A percentile compares a stretch with the other conserved stretches of the same genome.
These are phyloP conservation scores for Lachnellula arida DNA, from an alignment of 2,329 filamentous ascomycete genomes.

Conservation along the genomic window DNA sequence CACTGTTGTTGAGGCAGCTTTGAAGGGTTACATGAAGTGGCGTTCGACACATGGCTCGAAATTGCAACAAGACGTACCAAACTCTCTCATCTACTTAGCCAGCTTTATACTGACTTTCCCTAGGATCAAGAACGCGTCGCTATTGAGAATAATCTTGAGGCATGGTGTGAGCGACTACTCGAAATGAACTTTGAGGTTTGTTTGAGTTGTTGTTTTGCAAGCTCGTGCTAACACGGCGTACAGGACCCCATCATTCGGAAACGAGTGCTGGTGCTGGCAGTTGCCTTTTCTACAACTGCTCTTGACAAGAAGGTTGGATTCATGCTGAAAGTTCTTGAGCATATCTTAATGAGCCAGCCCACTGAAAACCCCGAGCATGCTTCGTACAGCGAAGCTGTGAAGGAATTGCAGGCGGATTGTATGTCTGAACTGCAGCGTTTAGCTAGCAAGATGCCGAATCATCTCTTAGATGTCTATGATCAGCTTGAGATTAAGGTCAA, in stretches of 20 bases:
- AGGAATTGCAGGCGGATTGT: constrained; percentile 79
- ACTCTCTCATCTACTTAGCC: background rate
- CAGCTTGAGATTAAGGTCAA: constrained; percentile 79
- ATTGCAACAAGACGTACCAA: constrained; percentile 39
- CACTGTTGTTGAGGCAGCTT: constrained; percentile 78
- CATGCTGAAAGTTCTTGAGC: constrained; percentile 84
- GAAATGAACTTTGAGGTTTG: constrained; percentile 60
- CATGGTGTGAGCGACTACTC: constrained; percentile 69
- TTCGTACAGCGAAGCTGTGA: constrained; percentile 81
- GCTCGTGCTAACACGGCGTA: constrained; percentile 30
- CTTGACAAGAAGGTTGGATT: constrained; percentile 73
- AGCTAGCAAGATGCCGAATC: constrained; percentile 85
- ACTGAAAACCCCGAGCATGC: constrained; percentile 64
- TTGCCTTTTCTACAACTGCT: constrained; percentile 78
- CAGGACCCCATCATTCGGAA: constrained; percentile 76
- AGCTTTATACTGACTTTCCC: constrained; percentile 17
- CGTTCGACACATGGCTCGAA: constrained; percentile 46
- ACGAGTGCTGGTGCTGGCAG: constrained; percentile 73
- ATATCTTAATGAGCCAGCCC: constrained; percentile 83
- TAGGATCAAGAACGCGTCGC: constrained; percentile 47
- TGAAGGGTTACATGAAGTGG: constrained; percentile 89
- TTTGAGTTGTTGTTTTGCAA: background rate
- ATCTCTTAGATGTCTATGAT: constrained; percentile 79
- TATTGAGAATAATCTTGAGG: constrained; percentile 60
- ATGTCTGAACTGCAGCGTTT: constrained; percentile 85